phyloP scores from a whole-genome alignment of 352 stramenopile genomes.

The Peronospora belbahrii region DNA sequence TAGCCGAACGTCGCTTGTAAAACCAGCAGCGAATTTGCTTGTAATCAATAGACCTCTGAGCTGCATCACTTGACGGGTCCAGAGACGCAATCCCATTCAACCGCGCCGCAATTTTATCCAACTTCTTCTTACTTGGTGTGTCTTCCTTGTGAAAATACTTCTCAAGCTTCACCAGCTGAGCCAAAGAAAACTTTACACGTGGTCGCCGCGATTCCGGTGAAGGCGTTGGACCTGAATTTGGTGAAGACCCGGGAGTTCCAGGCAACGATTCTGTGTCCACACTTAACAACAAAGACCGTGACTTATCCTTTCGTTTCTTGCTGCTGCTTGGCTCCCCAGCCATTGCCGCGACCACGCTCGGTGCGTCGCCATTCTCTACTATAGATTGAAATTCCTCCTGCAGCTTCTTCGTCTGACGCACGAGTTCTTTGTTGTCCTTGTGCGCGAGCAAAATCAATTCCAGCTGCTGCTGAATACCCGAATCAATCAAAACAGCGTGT shows the following conservation, averaged over 20 bases:
- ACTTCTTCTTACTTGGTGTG: conserved; percentile 67
- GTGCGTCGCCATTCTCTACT: conserved; percentile 41
- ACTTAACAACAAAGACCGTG: conserved; percentile 35
- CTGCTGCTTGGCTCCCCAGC: conserved; percentile 8
- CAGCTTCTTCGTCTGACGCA: conserved; percentile 72
- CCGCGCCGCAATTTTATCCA: conserved; percentile 69
- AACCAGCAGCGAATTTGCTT: conserved; percentile 86
- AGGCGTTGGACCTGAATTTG: conserved; percentile 51
- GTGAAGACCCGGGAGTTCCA: conserved; percentile 42
- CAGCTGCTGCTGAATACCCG: conserved; percentile 61
- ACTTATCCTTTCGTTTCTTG: conserved; percentile 48
- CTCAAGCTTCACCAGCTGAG: conserved; percentile 73
- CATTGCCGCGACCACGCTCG: conserved; percentile 22
- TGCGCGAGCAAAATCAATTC: conserved; percentile 70
- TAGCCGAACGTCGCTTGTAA: conserved; percentile 78
- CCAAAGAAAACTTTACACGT: conserved; percentile 70
- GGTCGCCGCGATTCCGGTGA: conserved; percentile 57
- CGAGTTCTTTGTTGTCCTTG: conserved; percentile 83
- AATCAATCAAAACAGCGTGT: conserved; percentile 65
- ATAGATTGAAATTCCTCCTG: conserved; percentile 76
- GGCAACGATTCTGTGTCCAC: conserved; percentile 54
- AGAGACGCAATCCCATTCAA: conserved; percentile 58
- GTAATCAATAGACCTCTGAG: conserved; percentile 69
- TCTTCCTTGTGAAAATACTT: conserved; percentile 81
- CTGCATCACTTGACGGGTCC: conserved; percentile 45